phyloP scores from a whole-genome alignment of 306 rosid genomes.

The Quercus gilva region DNA sequence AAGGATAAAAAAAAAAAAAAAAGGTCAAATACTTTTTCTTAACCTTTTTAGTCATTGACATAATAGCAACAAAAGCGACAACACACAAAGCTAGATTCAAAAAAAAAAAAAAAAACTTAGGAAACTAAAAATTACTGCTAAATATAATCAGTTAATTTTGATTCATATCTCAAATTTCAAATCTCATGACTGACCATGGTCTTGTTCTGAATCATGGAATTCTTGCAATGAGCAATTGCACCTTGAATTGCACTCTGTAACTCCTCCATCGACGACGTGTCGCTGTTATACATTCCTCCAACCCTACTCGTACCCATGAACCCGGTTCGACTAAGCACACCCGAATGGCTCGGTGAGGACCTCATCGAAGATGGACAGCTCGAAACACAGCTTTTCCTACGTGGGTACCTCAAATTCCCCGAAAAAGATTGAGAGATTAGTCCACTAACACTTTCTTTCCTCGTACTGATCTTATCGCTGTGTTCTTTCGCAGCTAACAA shows the following conservation, averaged over 20 bases:
- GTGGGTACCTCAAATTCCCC: constrained; percentile 73
- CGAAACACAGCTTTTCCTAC: constrained; percentile 56
- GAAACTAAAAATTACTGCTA: neutral
- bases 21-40: neutral
- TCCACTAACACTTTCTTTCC: constrained; percentile 20
- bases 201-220: constrained; percentile 56
- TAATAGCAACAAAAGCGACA: neutral
- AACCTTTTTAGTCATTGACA: neutral
- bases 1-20: neutral
- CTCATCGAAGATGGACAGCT: constrained; percentile 93
- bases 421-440: constrained; percentile 76
- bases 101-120: neutral
- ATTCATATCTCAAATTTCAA: constrained; percentile 12
- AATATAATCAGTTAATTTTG: neutral
- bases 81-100: neutral
- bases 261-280: constrained; percentile 80
- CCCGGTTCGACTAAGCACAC: constrained; percentile 54
- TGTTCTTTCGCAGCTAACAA: constrained; percentile 17
- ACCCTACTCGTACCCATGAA: neutral
- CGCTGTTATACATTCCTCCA: constrained; percentile 14
- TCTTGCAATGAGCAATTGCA: constrained; percentile 96
- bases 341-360: constrained; percentile 85
- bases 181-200: constrained; percentile 52
- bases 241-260: constrained; percentile 96
- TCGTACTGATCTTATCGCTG: constrained; percentile 3